A percentile compares a stretch with the other conserved stretches of the same genome.
phyloP scores from a whole-genome alignment of 2,329 filamentous ascomycete genomes.

The Ceratocystis lukuohia region DNA sequence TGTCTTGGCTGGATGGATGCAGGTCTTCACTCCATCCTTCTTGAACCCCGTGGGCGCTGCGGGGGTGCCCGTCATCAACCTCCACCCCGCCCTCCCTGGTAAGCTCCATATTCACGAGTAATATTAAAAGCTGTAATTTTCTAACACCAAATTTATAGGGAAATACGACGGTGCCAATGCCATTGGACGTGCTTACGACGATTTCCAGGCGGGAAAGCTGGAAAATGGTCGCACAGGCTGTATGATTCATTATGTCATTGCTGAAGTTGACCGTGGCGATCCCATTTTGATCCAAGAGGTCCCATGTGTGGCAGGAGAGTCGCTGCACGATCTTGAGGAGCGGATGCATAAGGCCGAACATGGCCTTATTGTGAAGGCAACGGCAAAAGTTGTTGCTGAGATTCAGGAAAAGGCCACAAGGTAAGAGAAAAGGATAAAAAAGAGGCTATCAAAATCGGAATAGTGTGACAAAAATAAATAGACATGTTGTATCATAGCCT shows the following conservation, averaged over 20 bases:
- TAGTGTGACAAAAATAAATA: background rate
- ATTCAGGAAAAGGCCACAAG: constrained; percentile 24
- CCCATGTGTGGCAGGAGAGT: constrained; percentile 48
- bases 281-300: constrained; percentile 61
- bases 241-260: constrained; percentile 79
- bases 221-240: constrained; percentile 62
- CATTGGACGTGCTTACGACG: constrained; percentile 64
- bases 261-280: constrained; percentile 65
- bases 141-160: constrained; percentile 29
- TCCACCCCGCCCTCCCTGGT: constrained; percentile 47
- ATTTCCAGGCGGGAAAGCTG: constrained; percentile 51
- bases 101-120: constrained; percentile 2
- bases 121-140: background rate
- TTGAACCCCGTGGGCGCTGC: constrained; percentile 51
- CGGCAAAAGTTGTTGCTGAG: constrained; percentile 35
- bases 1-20: constrained; percentile 79
- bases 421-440: background rate
- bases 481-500: background rate
- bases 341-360: constrained; percentile 69
- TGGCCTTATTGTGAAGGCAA: constrained; percentile 63
- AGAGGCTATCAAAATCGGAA: background rate
- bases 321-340: constrained; percentile 51
- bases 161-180: constrained; percentile 65
- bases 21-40: constrained; percentile 59
- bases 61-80: constrained; percentile 60